Percentiles rank a stretch among this genome's conserved stretches.
phyloP scores from a whole-genome alignment of 1,139 yeast genomes.

The Yamadazyma epiphylla region DNA sequence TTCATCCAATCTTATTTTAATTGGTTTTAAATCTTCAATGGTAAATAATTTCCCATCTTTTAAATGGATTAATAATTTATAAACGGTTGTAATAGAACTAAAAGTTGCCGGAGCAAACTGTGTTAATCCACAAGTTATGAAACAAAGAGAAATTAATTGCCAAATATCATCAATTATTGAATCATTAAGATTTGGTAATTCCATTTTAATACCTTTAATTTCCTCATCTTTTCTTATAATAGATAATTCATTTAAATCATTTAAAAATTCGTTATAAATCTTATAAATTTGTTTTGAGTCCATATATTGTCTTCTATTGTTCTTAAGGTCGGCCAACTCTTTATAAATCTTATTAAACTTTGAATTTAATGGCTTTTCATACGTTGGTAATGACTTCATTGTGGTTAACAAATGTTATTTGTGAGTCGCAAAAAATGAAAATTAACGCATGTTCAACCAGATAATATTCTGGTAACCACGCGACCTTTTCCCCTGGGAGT shows the following conservation, averaged over 20 bases:
- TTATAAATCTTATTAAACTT: slow-evolving; percentile 47
- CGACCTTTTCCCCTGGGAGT: no score
- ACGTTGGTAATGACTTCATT: slow-evolving; percentile 32
- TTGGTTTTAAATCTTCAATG: slow-evolving; percentile 75
- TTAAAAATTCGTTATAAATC: slow-evolving; percentile 52
- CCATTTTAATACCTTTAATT: slow-evolving; percentile 37
- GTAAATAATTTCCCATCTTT: slow-evolving; percentile 80
- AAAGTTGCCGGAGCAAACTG: slow-evolving; percentile 92
- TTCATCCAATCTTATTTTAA: slow-evolving; percentile 65
- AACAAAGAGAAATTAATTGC: slow-evolving; percentile 79
- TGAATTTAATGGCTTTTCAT: slow-evolving; percentile 50
- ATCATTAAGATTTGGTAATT: slow-evolving; percentile 51
- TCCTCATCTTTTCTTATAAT: slow-evolving; percentile 48
- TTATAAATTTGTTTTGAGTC: slow-evolving; percentile 60
- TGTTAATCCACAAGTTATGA: slow-evolving; percentile 85
- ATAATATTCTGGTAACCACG: no score
- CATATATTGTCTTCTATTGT: slow-evolving; percentile 59
- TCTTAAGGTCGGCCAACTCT: slow-evolving; percentile 53
- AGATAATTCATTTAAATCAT: slow-evolving; percentile 47
- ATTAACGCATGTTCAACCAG: no score
- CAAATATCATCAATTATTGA: slow-evolving; percentile 81
- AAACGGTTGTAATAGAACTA: slow-evolving; percentile 82
- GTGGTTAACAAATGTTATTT: neutral
- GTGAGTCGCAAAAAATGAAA: no score
- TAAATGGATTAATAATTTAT: slow-evolving; percentile 75